Base-by-base conservation (phyloP, 768 basidiomycete species). In the Boletellus ananas region DNA sequence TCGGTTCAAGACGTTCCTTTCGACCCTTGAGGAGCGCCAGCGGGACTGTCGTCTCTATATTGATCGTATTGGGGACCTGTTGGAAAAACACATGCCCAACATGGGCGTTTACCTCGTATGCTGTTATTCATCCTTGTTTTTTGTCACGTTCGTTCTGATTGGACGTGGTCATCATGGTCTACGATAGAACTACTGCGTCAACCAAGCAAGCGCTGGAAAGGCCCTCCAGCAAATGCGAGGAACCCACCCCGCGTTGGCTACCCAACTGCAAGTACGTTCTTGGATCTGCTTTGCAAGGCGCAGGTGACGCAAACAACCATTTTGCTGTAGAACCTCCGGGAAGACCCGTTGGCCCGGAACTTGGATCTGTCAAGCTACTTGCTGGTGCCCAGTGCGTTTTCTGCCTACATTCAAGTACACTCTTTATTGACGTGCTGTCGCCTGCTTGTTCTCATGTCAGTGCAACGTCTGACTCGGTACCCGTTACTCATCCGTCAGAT, bases 391-490 rank as follows among this genome's bases (percentile, higher is more conserved):
- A 95, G 93, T 94, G 67, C 58, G 83, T 72, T 33, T 21, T 1
- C 8, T 17, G 21, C 1, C 6, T 34, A 23, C 4, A 4, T 8
- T 5, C 31, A 29, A 8, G 12, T 14, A 33, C 16, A 25, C 29
- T 5, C 14, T 34, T 18, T 17, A 9, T 31, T 38, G 31, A 46
- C 23, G 18, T 31, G 2, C 23, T 14, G 8, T 6, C 25, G n/a
- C 14, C 11, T 35, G 36, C 29, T 17, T 35, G 20, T n/a, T 16
- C 27, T 27, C 9, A 9, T 33, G 13, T 25, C 52, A 93, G 90
- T 94, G 93, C 93, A 96, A 81, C 84, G 95, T 9, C 84, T 97
- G 49, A 96, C 95, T 0, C 79, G 92, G 49, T 99, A 98, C 63
- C 95, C 95, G 0, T 74, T 99, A 0, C 76, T 97, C 29, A 84